Percentiles rank a stretch among this genome's conserved stretches.
Conservation (phyloP, 1,284 basidiomycete species). For the Ceratobasidium sp. region DNA sequence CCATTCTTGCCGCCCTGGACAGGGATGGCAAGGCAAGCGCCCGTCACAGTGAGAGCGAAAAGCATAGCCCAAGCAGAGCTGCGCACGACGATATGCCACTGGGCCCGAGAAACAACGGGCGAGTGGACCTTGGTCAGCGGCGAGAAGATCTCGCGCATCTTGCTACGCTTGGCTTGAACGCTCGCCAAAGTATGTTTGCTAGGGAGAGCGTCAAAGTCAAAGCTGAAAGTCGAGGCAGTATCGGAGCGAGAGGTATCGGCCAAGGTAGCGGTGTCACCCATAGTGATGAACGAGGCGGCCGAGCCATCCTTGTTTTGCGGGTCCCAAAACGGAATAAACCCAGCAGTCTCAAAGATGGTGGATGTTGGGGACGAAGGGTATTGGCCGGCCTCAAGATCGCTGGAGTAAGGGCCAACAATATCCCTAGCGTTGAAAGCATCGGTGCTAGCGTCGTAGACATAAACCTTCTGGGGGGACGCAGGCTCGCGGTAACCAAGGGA, state of each 20-base stretch:
- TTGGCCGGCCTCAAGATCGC: constrained; percentile 10
- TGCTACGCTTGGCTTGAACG: constrained; percentile 34
- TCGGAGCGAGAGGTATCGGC: constrained; percentile 21
- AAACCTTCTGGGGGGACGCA: constrained; percentile 34
- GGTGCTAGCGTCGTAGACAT: constrained; percentile 39
- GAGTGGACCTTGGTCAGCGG: constrained; percentile 74
- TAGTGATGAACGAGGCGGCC: constrained; percentile 21
- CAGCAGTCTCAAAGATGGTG: constrained; percentile 34
- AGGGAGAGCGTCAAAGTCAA: constrained; percentile 38
- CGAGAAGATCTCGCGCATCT: constrained; percentile 58
- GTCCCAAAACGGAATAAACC: constrained; percentile 33
- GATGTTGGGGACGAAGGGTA: constrained; percentile 25
- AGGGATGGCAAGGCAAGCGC: constrained; percentile 18
- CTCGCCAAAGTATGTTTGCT: neutral
- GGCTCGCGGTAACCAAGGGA: constrained; percentile 8
- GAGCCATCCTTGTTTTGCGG: constrained; percentile 28
- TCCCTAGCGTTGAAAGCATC: constrained; percentile 34
- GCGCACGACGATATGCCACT: constrained; percentile 75
- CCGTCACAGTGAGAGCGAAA: constrained; percentile 14
- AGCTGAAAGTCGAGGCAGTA: constrained; percentile 34
- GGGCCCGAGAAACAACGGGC: constrained; percentile 73
- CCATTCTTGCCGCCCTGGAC: constrained; percentile 33
- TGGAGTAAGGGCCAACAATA: neutral
- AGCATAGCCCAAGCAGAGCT: constrained; percentile 50
- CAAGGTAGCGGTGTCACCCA: constrained; percentile 16